A percentile compares a stretch with the other conserved stretches of the same genome.
Conservation (phyloP, 2,329 filamentous ascomycete genomes). For the Fulvia fulva region DNA sequence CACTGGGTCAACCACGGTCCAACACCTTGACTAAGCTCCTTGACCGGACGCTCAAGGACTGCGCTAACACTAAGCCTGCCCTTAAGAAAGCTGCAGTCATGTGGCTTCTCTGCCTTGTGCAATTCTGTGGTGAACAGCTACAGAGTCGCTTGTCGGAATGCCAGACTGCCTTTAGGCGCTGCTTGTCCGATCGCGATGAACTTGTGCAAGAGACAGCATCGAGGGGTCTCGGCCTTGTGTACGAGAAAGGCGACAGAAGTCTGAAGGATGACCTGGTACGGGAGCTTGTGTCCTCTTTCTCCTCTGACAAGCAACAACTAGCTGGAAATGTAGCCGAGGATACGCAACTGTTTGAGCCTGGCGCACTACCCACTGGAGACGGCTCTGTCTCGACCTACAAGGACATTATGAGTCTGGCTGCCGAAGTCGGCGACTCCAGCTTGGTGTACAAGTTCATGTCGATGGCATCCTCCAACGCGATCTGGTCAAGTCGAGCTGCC, state of each 20-base stretch:
- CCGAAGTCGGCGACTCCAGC: constrained; percentile 91
- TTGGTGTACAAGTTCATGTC: constrained; percentile 99
- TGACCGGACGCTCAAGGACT: constrained; percentile 71
- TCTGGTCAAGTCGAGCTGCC: constrained; percentile 94
- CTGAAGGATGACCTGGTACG: constrained; percentile 79
- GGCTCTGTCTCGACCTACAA: constrained; percentile 94
- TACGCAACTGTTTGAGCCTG: constrained; percentile 89
- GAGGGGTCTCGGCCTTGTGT: constrained; percentile 83
- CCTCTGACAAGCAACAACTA: constrained; percentile 64
- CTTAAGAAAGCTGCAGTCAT: constrained; percentile 89
- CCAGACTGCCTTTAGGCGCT: constrained; percentile 81
- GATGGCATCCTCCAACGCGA: constrained; percentile 88
- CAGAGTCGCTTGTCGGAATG: constrained; percentile 71
- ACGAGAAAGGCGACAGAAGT: constrained; percentile 80
- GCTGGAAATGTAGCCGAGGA: constrained; percentile 78
- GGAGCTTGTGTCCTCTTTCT: constrained; percentile 86
- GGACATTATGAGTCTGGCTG: constrained; percentile 92
- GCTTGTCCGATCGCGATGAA: constrained; percentile 84
- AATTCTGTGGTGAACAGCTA: constrained; percentile 83
- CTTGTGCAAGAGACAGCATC: constrained; percentile 95
- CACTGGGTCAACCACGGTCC: constrained; percentile 36
- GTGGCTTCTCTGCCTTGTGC: constrained; percentile 87
- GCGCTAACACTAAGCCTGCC: constrained; percentile 80
- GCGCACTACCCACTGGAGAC: constrained; percentile 83
- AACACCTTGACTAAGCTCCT: constrained; percentile 54